These are phyloP conservation scores for Boletus eberwhitei DNA, from an alignment of 768 basidiomycete species.

Conservation along the genomic window DNA sequence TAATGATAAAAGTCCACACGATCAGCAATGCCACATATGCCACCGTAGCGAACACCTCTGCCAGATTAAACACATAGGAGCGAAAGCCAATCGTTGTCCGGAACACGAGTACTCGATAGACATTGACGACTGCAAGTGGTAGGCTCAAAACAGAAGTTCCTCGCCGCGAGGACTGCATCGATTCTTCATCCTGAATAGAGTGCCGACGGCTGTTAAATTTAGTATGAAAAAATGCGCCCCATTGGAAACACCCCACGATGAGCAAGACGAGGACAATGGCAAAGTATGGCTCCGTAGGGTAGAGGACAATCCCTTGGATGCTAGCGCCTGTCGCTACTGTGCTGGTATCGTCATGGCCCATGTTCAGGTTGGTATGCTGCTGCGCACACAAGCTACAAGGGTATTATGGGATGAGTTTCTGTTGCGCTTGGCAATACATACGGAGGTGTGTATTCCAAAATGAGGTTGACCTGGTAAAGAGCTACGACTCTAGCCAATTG, in stretches of 20 bases:
- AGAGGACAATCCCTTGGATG: constrained; percentile 13
- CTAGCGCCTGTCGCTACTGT: background rate
- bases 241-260: constrained; percentile 19
- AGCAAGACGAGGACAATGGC: constrained; percentile 9
- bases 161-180: background rate
- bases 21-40: constrained; percentile 39
- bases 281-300: constrained; percentile 17
- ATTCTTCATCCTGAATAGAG: constrained; percentile 4
- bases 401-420: constrained; percentile 13
- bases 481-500: background rate
- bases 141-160: constrained; percentile 19
- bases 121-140: constrained; percentile 32
- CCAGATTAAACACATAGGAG: constrained; percentile 38
- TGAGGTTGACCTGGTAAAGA: no score
- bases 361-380: background rate
- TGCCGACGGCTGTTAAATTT: constrained; percentile 12
- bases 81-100: constrained; percentile 35
- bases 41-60: constrained; percentile 37
- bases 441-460: background rate
- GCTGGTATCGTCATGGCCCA: background rate
- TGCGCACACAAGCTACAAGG: constrained; percentile 2
- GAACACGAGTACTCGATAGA: constrained; percentile 36
- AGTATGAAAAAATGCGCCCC: constrained; percentile 9
- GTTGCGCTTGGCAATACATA: background rate
- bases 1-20: constrained; percentile 36